Base-by-base conservation (phyloP, 768 basidiomycete genomes). In the Amanita jacksonii region DNA sequence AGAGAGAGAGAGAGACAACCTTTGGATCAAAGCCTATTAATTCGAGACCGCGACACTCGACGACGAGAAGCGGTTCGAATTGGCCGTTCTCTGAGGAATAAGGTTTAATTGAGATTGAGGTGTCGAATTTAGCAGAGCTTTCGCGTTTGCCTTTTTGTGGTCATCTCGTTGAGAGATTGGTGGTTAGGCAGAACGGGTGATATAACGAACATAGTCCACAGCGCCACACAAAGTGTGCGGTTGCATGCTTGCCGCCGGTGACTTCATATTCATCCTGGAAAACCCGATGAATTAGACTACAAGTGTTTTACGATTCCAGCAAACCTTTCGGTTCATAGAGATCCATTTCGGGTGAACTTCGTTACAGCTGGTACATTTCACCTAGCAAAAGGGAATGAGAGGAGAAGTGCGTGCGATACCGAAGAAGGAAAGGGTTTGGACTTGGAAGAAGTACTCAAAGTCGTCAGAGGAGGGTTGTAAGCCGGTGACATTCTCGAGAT, bases 41-140 rank as follows among this genome's bases (percentile, higher is more conserved):
- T 57, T 94, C 90, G 13, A 93, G 71, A 4, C 90, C 91, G 19
- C 90, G 74, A 56, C 90, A 94, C 52, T 94, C 90, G 31, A 94
- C 65, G 3, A 72, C 70, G 5, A 90, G 61, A 22, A 93, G 63
- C 3, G 81, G 76, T 0, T 71, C 72, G 38, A 81, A 79, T 37
- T 76, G 69, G 7, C 68, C 78, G 44, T 77, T 74, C 48, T 83
- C 80, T 18, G 69, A 66, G 0, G 61, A 66, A 59, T 90, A 89
- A 1, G 83, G 64, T 38, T 62, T 62, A 20, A 75, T 58, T 5
- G 69, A 59, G 3, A 67, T 63, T 3, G 70, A 54, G 1, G 67
- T 52, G 28, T 86, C 81, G 51, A 90, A 90, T 54, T 82, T 87
- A 30, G 86, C 88, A 6, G 80, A 85, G 54, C 77, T 79, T 62